Evolutionary conservation across 2,329 filamentous ascomycete species (phyloP), one percentile per base, ranked within the genome.

Genomic region (Xylariaceae sp.): DNA sequence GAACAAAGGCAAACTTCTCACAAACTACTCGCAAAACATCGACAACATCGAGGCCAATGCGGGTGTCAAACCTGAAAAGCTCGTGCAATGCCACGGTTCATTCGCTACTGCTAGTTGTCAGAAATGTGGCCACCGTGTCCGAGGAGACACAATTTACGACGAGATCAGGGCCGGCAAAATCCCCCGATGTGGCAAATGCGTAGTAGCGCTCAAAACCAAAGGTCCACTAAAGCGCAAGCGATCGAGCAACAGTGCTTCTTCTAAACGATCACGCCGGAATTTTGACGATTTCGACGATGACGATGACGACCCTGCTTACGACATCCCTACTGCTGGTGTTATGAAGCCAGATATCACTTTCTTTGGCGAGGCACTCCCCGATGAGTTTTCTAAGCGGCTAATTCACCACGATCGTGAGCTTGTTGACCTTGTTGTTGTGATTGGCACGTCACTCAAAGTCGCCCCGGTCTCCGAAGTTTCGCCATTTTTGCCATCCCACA

Each of bases 341-440:
- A 95, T 95, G 89, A 95, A 87, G 75, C 93, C 93, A 7, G 92
- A 97, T 69, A 97, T 98, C 62, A 97, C 89, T 37, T 97, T 98
- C 72, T 97, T 97, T 60, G 92, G 92, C 56, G 93, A 98, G 69
- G 77, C 83, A 40, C 82, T 98, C 1, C 91, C 92, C 0, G 82
- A 88, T 56, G 79, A 82, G 55, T 98, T 98, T 67, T 86, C 86
- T 46, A 74, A 80, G 40, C 85, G 91, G 6, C 78, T 97, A 12
- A 82, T 87, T n/a, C 77, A 88, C 49, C 79, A 88, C 56, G 93
- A 98, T 66, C 82, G 82, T 48, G 80, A 88, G 53, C 74, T 79
- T 46, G 88, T 87, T 2, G 93, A 98, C 64, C 77, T 98, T 14
- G 87, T 97, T 55, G 84, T 98, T 55, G 91, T 97, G 55, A 96